Percentiles rank a stretch among this genome's conserved stretches.
phyloP scores from a whole-genome alignment of 345 rosid genomes.

The Eucalyptus curtisii region DNA sequence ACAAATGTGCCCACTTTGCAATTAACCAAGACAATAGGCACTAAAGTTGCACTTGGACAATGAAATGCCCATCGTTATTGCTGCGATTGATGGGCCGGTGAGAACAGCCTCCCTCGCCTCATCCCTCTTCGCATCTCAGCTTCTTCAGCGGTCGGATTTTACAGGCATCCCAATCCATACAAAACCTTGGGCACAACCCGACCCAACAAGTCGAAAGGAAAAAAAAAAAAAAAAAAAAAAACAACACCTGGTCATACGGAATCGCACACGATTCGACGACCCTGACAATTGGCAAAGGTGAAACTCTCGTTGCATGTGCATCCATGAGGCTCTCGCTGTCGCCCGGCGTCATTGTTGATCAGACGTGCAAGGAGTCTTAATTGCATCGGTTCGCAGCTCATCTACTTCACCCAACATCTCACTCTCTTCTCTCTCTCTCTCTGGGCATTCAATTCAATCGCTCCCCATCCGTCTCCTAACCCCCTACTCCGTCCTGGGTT shows the following conservation, averaged over 20 bases:
- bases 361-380: conserved; percentile 3
- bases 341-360: not conserved
- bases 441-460: not conserved
- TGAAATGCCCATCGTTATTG: not conserved
- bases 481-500: not conserved
- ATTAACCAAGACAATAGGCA: not conserved
- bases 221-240: too few relatives aligned
- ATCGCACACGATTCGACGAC: not conserved
- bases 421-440: not conserved
- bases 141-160: not conserved
- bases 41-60: not conserved
- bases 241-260: not conserved
- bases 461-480: not conserved
- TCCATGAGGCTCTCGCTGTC: too few relatives aligned
- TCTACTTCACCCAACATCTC: conserved; percentile 28
- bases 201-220: not conserved
- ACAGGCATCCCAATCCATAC: not conserved
- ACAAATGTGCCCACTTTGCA: not conserved
- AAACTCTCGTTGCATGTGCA: not conserved
- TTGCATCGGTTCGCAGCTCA: conserved; percentile 60
- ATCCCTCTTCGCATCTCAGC: not conserved
- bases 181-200: not conserved
- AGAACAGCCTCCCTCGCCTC: not conserved
- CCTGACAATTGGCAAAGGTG: not conserved
- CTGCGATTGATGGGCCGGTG: not conserved